Base-by-base conservation (phyloP, 441 rosid genomes). In the Theobroma grandiflorum region DNA sequence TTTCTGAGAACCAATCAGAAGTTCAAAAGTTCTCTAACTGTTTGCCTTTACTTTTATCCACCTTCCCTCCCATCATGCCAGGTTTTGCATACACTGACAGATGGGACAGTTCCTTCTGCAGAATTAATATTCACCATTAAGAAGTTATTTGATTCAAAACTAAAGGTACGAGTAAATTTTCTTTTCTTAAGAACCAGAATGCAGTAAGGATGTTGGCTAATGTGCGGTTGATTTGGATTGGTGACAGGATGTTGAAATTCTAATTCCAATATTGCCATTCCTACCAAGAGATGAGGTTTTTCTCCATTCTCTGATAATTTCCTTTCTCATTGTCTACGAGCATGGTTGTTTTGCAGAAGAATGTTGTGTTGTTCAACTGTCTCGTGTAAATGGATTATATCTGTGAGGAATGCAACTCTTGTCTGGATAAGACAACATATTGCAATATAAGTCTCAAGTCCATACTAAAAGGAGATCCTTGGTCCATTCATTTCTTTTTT, bases 11-110 rank as follows among this genome's bases (percentile, higher is more conserved):
- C 68, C 67, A 61, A 70, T 58, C 57, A 79, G 72, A 75, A 53
- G 78, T 66, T 84, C 68, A 76, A 35, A 78, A 76, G 50, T 74
- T 57, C 33, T 67, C 18, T 70, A 72, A 15, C 83, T 78, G 82
- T 71, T 59, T 76, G 72, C 70, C 73, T 58, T 55, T 50, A 71
- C 70, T 50, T 53, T 79, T 70, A 33, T 58, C 40, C 67, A 66
- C 53, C 11, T 26, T 63, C 33, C 81, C 78, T 49, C 80, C 49
- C 62, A 20, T 70, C 76, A 77, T 81, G 81, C 74, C 91, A 97
- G 99, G 99, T 97, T 79, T 87, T 97, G 83, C 97, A 94, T 45
- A 93, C 98, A 55, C 90, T 97, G 80, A 94, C 98, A 43, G 97
- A 94, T n/a, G 98, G 97, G 79, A 69, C 85, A 52, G 86, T 81